phyloP scores from a whole-genome alignment of 2,329 filamentous ascomycete species.

The Ophiocordyceps camponoti-saundersi region DNA sequence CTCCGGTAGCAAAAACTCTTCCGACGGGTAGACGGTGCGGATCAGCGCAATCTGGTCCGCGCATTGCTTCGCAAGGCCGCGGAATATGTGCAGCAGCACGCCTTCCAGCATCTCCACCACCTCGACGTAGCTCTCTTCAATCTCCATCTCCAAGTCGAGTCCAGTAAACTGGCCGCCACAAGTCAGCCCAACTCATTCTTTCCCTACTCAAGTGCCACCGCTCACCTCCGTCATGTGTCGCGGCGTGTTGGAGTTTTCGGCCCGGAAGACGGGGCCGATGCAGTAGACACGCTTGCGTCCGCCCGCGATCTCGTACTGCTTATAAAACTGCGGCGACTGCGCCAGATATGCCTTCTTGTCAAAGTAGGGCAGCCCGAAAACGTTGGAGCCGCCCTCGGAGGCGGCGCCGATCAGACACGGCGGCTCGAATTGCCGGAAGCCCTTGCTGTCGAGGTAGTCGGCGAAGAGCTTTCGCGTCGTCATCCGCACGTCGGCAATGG shows the following conservation, averaged over 20 bases:
- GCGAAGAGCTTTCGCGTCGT: conserved; percentile 55
- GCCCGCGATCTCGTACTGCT: conserved; percentile 71
- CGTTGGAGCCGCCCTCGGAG: conserved; percentile 82
- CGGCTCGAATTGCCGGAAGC: conserved; percentile 74
- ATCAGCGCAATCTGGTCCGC: conserved; percentile 56
- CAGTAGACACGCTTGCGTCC: conserved; percentile 64
- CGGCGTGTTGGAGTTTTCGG: conserved; percentile 74
- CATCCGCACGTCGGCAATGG: conserved; percentile 41
- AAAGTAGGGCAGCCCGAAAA: conserved; percentile 85
- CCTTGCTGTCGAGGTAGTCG: conserved; percentile 58
- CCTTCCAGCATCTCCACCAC: conserved; percentile 56
- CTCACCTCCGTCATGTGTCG: conserved; percentile 63
- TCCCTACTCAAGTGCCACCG: neutral
- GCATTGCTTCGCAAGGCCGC: conserved; percentile 47
- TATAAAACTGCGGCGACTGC: conserved; percentile 73
- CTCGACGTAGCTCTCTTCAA: conserved; percentile 62
- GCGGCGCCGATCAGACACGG: conserved; percentile 80
- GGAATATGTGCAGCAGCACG: conserved; percentile 65
- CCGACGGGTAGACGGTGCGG: conserved; percentile 57
- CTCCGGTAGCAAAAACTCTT: conserved; percentile 59
- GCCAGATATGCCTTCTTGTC: conserved; percentile 65
- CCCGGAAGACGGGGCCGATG: conserved; percentile 67
- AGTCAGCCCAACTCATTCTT: neutral
- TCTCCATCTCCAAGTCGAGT: conserved; percentile 83
- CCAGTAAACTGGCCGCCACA: conserved; percentile 48